phyloP scores from a whole-genome alignment of 768 basidiomycete species.

The Naganishia vaughanmartiniae region DNA sequence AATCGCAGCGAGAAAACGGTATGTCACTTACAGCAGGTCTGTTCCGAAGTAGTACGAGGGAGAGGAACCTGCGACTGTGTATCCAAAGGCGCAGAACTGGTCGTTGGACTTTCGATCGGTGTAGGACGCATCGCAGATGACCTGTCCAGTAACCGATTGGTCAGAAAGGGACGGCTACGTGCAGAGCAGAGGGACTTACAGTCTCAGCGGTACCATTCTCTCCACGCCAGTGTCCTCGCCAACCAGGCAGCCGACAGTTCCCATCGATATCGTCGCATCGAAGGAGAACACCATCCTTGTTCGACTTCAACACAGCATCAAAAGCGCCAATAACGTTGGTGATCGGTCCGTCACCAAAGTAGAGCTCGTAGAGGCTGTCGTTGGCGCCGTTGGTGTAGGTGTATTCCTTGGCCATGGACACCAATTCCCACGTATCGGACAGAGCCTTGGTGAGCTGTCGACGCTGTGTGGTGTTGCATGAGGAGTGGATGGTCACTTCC shows the following conservation, averaged over 20 bases:
- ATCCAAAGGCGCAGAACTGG: constrained; percentile 44
- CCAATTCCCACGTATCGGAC: constrained; percentile 40
- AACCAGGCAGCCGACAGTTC: constrained; percentile 45
- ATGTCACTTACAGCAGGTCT: constrained; percentile 41
- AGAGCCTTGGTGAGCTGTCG: constrained; percentile 41
- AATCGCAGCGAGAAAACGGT: not conserved
- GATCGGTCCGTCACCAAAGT: constrained; percentile 43
- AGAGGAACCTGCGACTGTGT: constrained; percentile 38
- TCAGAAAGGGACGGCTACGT: not conserved
- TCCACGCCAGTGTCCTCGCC: constrained; percentile 51
- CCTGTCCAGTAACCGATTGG: not conserved
- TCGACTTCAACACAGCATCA: constrained; percentile 39
- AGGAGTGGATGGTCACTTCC: constrained; percentile 41
- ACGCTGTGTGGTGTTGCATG: constrained; percentile 42
- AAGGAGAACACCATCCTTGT: constrained; percentile 48
- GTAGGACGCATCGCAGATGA: constrained; percentile 48
- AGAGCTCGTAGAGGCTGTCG: constrained; percentile 45
- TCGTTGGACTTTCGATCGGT: constrained; percentile 39
- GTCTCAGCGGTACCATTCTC: constrained; percentile 50
- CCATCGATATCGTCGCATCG: constrained; percentile 50
- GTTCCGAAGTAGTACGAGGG: constrained; percentile 43
- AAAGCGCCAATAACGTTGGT: constrained; percentile 40
- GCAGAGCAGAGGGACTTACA: constrained; percentile 27
- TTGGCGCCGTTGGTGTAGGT: constrained; percentile 42
- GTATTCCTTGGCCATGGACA: constrained; percentile 35